Conservation (phyloP, 2,329 filamentous ascomycete species). For the Pseudogymnoascus destructans region DNA sequence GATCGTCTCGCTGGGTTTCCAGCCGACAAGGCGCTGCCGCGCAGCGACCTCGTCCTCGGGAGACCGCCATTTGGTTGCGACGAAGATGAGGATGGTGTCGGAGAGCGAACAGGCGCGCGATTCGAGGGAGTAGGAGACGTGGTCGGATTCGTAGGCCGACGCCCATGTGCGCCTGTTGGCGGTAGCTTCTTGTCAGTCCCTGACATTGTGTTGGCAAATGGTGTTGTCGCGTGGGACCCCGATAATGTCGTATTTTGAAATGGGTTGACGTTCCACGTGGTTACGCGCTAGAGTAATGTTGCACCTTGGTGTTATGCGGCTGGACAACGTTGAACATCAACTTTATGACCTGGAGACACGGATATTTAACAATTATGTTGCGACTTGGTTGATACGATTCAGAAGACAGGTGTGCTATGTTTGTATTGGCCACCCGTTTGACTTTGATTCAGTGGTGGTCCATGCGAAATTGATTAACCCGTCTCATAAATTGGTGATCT, state of each 20-base stretch:
- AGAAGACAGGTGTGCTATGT: background rate
- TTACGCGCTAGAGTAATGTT: background rate
- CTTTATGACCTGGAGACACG: background rate
- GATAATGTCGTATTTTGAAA: conserved; percentile 3
- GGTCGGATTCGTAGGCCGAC: background rate
- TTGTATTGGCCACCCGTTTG: background rate
- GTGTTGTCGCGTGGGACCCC: conserved; percentile 6
- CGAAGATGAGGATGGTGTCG: conserved; percentile 3
- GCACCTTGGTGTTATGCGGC: background rate
- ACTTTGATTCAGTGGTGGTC: conserved; percentile 6
- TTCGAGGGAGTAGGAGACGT: conserved; percentile 6
- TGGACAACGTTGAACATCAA: conserved; percentile 2
- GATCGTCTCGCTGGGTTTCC: conserved; percentile 6
- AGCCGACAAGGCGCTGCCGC: conserved; percentile 6
- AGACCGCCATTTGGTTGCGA: conserved; percentile 10
- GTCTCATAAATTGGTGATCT: conserved; percentile 8
- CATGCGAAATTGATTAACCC: conserved; percentile 8
- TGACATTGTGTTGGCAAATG: conserved; percentile 6
- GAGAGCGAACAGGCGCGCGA: conserved; percentile 1
- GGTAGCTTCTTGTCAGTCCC: conserved; percentile 8
- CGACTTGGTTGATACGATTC: background rate
- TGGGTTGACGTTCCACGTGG: conserved; percentile 4
- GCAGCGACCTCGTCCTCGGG: conserved; percentile 4
- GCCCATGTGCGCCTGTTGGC: conserved; percentile 1
- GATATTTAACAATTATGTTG: background rate